Evolutionary conservation across 495 filamentous ascomycete genomes (phyloP), one percentile per base, ranked within the genome.

Genomic region (Lineolata rhizophorae): DNA sequence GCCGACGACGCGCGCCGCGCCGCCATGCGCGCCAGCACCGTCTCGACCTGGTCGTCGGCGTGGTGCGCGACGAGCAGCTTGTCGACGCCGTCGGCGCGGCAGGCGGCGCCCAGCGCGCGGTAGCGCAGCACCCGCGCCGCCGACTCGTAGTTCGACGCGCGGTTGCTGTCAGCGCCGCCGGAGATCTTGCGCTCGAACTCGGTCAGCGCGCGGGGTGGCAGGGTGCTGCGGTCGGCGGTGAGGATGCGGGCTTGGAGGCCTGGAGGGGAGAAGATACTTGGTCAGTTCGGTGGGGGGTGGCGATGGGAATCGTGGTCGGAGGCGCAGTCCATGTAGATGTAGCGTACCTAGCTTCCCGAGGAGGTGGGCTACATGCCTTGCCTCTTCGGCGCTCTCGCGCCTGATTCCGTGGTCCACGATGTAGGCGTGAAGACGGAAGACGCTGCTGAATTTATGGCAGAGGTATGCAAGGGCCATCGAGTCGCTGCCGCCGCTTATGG

Each of bases 401-500:
- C 87, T 67, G 14, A 73, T 62, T 28, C 58, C 56, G 45, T 97
- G 87, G 51, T 95, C 73, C 25, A 95, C 65, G 12, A 93, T 61
- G 39, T 87, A 64, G 2, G 64, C 74, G 5, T 55, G 56, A 20
- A 84, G 64, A 1, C 43, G 16, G 44, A 35, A 38, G 5, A 26
- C 12, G 4, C 34, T 21, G 0, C 38, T 31, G 26, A 61, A 53
- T 30, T 15, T 35, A 22, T 20, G 29, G 39, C 70, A 82, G n/a
- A 95, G 61, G 35, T 55, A 64, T 26, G 82, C 80, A 22, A 97
- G 56, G 14, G 84, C 85, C 83, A 93, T 97, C 3, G 87, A 95
- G 45, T 97, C 87, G 10, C 87, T 76, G 11, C 87, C 87, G 4
- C 87, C 87, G 48, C 85, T 94, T 29, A 95, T 55, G 8, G 85